phyloP scores from a whole-genome alignment of 768 basidiomycete species.

The Exidia glandulosa region DNA sequence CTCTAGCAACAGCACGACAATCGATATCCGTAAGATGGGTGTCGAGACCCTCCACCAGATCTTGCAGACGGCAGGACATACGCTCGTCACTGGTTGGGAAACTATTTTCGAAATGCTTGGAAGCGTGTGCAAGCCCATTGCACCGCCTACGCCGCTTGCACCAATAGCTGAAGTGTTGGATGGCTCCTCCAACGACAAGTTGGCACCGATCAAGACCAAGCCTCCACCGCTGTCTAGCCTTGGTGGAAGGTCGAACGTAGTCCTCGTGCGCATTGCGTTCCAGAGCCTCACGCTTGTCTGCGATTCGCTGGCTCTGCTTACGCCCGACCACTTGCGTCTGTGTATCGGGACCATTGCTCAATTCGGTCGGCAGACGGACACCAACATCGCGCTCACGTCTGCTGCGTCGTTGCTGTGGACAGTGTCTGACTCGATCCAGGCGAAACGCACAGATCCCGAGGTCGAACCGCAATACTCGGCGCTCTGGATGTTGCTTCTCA shows the following conservation, averaged over 20 bases:
- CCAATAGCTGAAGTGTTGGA: slow-evolving; percentile 27
- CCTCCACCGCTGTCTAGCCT: slow-evolving; percentile 38
- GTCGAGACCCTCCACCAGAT: slow-evolving; percentile 85
- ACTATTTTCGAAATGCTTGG: slow-evolving; percentile 86
- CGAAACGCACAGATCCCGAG: slow-evolving; percentile 55
- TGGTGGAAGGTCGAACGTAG: slow-evolving; percentile 57
- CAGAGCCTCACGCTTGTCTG: slow-evolving; percentile 90
- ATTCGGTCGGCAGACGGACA: slow-evolving; percentile 87
- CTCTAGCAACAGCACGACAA: slow-evolving; percentile 37
- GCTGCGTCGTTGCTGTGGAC: slow-evolving; percentile 92
- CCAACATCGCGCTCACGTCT: slow-evolving; percentile 91
- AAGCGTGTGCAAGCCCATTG: slow-evolving; percentile 64
- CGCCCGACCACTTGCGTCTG: slow-evolving; percentile 67
- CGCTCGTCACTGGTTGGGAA: slow-evolving; percentile 86
- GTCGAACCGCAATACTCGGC: slow-evolving; percentile 64
- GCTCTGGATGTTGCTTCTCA: slow-evolving; percentile 88
- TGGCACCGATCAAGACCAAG: slow-evolving; percentile 12
- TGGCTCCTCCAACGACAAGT: not conserved
- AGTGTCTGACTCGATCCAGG: slow-evolving; percentile 89
- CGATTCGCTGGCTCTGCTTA: slow-evolving; percentile 78
- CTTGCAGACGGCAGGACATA: slow-evolving; percentile 83
- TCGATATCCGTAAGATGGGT: slow-evolving; percentile 81
- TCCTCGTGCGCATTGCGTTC: slow-evolving; percentile 85
- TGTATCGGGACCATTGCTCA: slow-evolving; percentile 87
- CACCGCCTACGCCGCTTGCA: slow-evolving; percentile 24